These are phyloP conservation scores for Pisolithus marmoratus DNA, from an alignment of 768 basidiomycete genomes.

Conservation along the genomic window DNA sequence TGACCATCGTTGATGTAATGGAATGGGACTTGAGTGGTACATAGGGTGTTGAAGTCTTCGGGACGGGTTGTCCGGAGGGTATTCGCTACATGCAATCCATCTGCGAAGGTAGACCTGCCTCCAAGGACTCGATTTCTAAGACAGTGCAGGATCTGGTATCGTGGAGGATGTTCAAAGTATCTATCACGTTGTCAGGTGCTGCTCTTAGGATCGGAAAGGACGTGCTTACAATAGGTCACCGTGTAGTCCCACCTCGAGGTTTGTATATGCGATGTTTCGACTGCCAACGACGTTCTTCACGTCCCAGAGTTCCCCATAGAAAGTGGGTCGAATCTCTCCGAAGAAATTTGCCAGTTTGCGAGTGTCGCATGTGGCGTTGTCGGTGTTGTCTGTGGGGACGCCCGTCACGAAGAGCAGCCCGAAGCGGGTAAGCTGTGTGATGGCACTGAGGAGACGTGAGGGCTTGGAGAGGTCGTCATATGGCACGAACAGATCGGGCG, in stretches of 20 bases:
- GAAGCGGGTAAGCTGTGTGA: slow-evolving; percentile 64
- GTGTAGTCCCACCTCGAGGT: slow-evolving; percentile 81
- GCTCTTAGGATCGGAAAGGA: neutral
- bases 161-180: slow-evolving; percentile 87
- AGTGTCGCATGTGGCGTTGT: slow-evolving; percentile 59
- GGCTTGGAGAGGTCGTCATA: slow-evolving; percentile 48
- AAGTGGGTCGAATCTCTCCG: slow-evolving; percentile 76
- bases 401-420: slow-evolving; percentile 70
- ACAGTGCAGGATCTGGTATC: slow-evolving; percentile 90
- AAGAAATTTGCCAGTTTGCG: slow-evolving; percentile 59
- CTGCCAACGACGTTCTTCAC: slow-evolving; percentile 71
- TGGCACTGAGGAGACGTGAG: slow-evolving; percentile 46
- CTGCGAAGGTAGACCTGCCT: slow-evolving; percentile 83
- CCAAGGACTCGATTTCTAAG: slow-evolving; percentile 80
- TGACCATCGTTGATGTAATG: slow-evolving; percentile 91
- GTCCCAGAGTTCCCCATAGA: slow-evolving; percentile 89
- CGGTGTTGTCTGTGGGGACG: slow-evolving; percentile 61
- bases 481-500: slow-evolving; percentile 44
- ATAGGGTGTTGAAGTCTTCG: slow-evolving; percentile 52
- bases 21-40: slow-evolving; percentile 66
- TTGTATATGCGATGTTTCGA: slow-evolving; percentile 92
- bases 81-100: slow-evolving; percentile 62
- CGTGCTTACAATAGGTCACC: slow-evolving; percentile 82
- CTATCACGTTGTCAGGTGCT: slow-evolving; percentile 33
- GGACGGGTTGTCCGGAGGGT: slow-evolving; percentile 43